Percentiles rank a stretch among this genome's conserved stretches.
These are phyloP conservation scores for Verticillium zaregamsianum DNA, from an alignment of 2,329 filamentous ascomycete species.

Conservation along the genomic window DNA sequence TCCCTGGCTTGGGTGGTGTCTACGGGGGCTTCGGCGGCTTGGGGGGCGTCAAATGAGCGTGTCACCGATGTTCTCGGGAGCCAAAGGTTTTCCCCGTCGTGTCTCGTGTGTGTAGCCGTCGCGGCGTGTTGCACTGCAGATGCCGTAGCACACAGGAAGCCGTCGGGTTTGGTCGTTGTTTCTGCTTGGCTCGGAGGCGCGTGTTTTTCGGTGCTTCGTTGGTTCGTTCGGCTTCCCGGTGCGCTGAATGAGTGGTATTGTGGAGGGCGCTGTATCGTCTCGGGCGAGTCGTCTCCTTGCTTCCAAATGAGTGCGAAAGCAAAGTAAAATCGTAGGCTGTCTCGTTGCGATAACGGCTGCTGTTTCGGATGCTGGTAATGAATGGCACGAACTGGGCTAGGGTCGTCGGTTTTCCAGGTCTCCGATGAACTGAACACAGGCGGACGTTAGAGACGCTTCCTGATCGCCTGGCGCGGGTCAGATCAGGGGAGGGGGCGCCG, in stretches of 20 bases:
- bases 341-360: neutral
- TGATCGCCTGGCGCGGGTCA: neutral
- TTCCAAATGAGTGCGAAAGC: neutral
- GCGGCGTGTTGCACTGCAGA: neutral
- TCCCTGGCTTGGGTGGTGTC: neutral
- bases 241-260: neutral
- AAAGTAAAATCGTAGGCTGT: neutral
- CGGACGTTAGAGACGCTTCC: neutral
- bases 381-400: neutral
- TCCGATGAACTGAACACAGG: neutral
- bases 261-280: neutral
- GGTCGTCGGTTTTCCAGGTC: neutral
- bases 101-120: neutral
- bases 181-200: neutral
- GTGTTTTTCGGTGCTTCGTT: neutral
- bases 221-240: neutral
- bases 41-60: neutral
- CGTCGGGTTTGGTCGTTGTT: neutral
- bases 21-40: neutral
- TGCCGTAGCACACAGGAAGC: neutral
- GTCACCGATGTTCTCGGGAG: neutral
- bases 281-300: neutral
- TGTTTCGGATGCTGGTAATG: neutral
- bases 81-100: neutral
- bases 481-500: neutral